Conservation (phyloP, 2,329 filamentous ascomycete species). For the Thielaviopsis punctulata region DNA sequence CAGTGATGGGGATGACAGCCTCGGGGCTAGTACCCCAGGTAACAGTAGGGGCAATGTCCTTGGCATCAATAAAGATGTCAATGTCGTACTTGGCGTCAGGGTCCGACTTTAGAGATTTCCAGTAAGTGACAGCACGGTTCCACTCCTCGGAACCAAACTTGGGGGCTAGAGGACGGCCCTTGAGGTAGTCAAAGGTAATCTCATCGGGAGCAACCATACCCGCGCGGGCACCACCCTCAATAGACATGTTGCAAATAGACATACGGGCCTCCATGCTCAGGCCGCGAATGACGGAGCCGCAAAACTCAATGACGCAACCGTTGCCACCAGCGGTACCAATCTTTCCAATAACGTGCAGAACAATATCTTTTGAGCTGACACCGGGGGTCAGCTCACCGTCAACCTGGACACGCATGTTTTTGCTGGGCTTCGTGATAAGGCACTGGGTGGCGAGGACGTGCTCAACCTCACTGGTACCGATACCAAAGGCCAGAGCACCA, state of each 20-base stretch:
- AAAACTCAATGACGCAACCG: constrained; percentile 91
- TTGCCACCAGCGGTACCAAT: constrained; percentile 94
- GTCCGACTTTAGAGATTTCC: constrained; percentile 73
- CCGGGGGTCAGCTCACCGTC: constrained; percentile 79
- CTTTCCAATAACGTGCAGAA: constrained; percentile 79
- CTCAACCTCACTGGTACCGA: constrained; percentile 96
- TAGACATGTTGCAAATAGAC: constrained; percentile 99
- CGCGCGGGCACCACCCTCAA: constrained; percentile 85
- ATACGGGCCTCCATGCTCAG: constrained; percentile 95
- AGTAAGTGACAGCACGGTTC: constrained; percentile 77
- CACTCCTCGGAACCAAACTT: constrained; percentile 71
- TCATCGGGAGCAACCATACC: constrained; percentile 96
- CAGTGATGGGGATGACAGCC: constrained; percentile 88
- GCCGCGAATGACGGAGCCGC: constrained; percentile 74
- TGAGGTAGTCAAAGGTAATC: constrained; percentile 86
- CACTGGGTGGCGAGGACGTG: constrained; percentile 95
- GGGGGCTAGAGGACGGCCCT: constrained; percentile 75
- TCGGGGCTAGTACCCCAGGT: constrained; percentile 97
- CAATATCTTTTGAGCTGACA: constrained; percentile 89
- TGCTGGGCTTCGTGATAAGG: constrained; percentile 82
- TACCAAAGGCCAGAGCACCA: constrained; percentile 85
- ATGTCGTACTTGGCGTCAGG: constrained; percentile 77
- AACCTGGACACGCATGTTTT: constrained; percentile 97
- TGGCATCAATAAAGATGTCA: constrained; percentile 76
- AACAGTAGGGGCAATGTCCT: constrained; percentile 83